Percentiles rank a stretch among this genome's conserved stretches.
Conservation (phyloP, 345 rosid species). For the Draba incana region DNA sequence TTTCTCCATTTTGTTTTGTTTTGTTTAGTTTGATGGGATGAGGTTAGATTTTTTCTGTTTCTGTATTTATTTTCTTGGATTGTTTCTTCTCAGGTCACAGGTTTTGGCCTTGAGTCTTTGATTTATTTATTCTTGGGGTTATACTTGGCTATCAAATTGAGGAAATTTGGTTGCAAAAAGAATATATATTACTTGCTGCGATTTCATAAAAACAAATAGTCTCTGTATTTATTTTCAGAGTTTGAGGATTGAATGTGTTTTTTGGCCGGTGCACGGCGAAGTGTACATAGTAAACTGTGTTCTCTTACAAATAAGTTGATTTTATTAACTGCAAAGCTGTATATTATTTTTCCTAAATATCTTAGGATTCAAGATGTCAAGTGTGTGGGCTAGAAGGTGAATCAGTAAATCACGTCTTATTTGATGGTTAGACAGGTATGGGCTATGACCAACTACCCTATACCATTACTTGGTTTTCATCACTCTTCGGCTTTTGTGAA, state of each 20-base stretch:
- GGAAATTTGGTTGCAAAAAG: slow-evolving; percentile 36
- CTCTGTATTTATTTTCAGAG: slow-evolving; percentile 18
- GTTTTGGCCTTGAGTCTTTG: slow-evolving; percentile 44
- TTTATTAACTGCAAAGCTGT: too few species aligned
- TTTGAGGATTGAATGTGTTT: slow-evolving; percentile 14
- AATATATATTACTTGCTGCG: slow-evolving; percentile 6
- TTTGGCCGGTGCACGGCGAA: slow-evolving; percentile 23
- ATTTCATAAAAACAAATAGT: slow-evolving; percentile 14
- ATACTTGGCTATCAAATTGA: slow-evolving; percentile 35
- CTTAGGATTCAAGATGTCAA: not conserved
- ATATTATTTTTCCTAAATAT: too few species aligned
- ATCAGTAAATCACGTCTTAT: not conserved
- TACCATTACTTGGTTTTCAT: not conserved
- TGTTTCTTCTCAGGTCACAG: slow-evolving; percentile 35
- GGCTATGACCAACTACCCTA: not conserved
- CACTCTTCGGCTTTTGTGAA: not conserved
- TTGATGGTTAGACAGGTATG: not conserved
- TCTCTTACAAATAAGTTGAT: not conserved
- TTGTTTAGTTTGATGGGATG: slow-evolving; percentile 27
- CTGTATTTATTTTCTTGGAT: slow-evolving; percentile 12
- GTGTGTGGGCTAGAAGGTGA: not conserved
- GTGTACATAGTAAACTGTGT: slow-evolving; percentile 23
- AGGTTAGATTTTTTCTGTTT: slow-evolving; percentile 28
- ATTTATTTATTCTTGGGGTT: slow-evolving; percentile 44
- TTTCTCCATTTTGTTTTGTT: slow-evolving; percentile 7